phyloP scores from a whole-genome alignment of 2,329 filamentous ascomycete genomes.

The Drechslera avenae region DNA sequence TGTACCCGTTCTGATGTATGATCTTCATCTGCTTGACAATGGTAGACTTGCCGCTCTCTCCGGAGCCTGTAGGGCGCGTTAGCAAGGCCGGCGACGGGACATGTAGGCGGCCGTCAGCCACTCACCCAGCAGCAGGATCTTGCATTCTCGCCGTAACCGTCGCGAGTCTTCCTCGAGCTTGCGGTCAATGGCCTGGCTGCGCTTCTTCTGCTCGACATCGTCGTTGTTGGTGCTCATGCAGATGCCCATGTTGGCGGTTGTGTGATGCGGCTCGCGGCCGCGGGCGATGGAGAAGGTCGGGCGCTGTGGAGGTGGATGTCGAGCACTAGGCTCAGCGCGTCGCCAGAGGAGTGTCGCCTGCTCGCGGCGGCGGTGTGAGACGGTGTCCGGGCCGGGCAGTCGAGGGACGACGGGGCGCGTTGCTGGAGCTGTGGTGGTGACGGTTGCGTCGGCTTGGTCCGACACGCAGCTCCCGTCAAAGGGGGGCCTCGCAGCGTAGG shows the following conservation, averaged over 20 bases:
- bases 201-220: conserved; percentile 91
- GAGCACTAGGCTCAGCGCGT: conserved; percentile 40
- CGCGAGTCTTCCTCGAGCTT: conserved; percentile 93
- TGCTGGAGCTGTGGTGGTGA: conserved; percentile 23
- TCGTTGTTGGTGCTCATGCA: conserved; percentile 90
- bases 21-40: conserved; percentile 99
- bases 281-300: conserved; percentile 28
- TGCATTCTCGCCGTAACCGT: conserved; percentile 94
- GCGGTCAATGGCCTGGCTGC: conserved; percentile 93
- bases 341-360: conserved; percentile 25
- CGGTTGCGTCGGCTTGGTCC: conserved; percentile 28
- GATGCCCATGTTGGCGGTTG: conserved; percentile 73
- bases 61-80: conserved; percentile 70
- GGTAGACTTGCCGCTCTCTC: conserved; percentile 97
- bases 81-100: conserved; percentile 20
- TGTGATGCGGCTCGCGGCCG: conserved; percentile 38
- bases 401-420: conserved; percentile 28
- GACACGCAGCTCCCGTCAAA: conserved; percentile 25
- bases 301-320: conserved; percentile 2
- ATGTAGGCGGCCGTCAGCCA: conserved; percentile 15
- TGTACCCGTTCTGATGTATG: conserved; percentile 97
- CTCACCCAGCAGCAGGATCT: conserved; percentile 92
- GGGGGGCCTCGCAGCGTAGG: conserved; percentile 20
- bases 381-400: conserved; percentile 24
- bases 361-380: conserved; percentile 21